phyloP scores from a whole-genome alignment of 805 yeast species.

The Saccharomyces kudriavzevii region DNA sequence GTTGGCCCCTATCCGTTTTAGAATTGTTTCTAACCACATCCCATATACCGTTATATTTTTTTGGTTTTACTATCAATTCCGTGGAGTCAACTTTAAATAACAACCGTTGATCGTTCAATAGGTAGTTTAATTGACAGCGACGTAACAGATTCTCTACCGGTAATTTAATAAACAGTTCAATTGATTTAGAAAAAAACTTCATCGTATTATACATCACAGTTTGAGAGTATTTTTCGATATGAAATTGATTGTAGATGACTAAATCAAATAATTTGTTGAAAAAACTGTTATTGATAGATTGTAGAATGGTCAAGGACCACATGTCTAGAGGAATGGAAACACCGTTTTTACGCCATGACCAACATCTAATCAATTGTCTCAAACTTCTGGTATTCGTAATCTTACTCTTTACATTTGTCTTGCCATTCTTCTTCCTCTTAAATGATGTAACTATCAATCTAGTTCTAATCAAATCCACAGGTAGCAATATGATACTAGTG shows the following conservation, averaged over 20 bases:
- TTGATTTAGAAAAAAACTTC: conserved; percentile 50
- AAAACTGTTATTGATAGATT: conserved; percentile 51
- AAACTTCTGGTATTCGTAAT: conserved; percentile 47
- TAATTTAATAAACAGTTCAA: conserved; percentile 65
- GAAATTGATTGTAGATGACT: conserved; percentile 48
- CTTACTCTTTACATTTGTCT: background rate
- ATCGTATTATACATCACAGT: conserved; percentile 53
- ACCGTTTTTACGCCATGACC: conserved; percentile 33
- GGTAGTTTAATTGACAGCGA: conserved; percentile 70
- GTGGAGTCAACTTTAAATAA: conserved; percentile 37
- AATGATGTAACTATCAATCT: conserved; percentile 60
- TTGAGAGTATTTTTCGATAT: conserved; percentile 57
- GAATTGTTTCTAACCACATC: conserved; percentile 43
- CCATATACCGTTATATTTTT: conserved; percentile 47
- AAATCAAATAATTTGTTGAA: conserved; percentile 63
- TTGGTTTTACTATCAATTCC: conserved; percentile 53
- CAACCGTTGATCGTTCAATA: conserved; percentile 34
- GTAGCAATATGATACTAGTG: conserved; percentile 68
- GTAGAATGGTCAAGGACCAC: conserved; percentile 58
- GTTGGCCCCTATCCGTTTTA: conserved; percentile 23
- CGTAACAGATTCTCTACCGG: conserved; percentile 84
- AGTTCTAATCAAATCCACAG: conserved; percentile 74
- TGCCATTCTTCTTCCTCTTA: conserved; percentile 4
- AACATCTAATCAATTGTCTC: conserved; percentile 50
- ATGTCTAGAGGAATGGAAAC: conserved; percentile 51